Evolutionary conservation across 495 filamentous ascomycete species (phyloP).

Genomic region (Penicillium taxi): DNA sequence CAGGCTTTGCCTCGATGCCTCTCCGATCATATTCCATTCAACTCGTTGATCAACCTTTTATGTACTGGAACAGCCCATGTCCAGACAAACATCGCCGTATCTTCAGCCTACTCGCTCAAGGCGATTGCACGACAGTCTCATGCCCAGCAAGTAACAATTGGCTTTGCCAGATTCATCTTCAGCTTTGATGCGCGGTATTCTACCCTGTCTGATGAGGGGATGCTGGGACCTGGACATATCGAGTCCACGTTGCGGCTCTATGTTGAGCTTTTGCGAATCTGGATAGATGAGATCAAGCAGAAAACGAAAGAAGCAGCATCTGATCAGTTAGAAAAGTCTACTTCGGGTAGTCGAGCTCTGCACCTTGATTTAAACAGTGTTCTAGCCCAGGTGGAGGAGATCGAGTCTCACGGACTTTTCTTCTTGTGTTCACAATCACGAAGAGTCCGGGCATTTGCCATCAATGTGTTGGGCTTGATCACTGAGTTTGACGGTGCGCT

Average conservation of each 20-base stretch:
- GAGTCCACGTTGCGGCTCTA: slow-evolving; percentile 90
- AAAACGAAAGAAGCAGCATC: slow-evolving; percentile 68
- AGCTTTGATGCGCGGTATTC: slow-evolving; percentile 95
- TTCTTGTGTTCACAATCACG: slow-evolving; percentile 94
- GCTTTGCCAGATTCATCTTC: slow-evolving; percentile 95
- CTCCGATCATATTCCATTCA: slow-evolving; percentile 83
- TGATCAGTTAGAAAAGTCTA: slow-evolving; percentile 51
- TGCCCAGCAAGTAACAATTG: slow-evolving; percentile 92
- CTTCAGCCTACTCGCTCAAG: slow-evolving; percentile 87
- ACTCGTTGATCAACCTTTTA: slow-evolving; percentile 86
- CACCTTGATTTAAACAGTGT: slow-evolving; percentile 82
- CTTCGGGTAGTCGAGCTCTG: slow-evolving; percentile 50
- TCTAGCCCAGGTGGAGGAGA: slow-evolving; percentile 88
- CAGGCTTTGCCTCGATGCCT: slow-evolving; percentile 90
- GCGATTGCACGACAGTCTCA: slow-evolving; percentile 89
- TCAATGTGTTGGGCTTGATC: slow-evolving; percentile 84
- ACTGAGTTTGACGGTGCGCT: slow-evolving; percentile 90
- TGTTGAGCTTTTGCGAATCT: slow-evolving; percentile 87
- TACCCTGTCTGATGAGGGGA: slow-evolving; percentile 95
- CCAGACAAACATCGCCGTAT: slow-evolving; percentile 81
- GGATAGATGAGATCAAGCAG: slow-evolving; percentile 90
- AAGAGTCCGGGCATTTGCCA: slow-evolving; percentile 78
- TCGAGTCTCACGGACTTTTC: slow-evolving; percentile 96
- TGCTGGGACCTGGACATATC: slow-evolving; percentile 91
- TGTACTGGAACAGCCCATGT: slow-evolving; percentile 97